Base-by-base conservation (phyloP, 768 basidiomycete species). In the Boletus rubropictus region DNA sequence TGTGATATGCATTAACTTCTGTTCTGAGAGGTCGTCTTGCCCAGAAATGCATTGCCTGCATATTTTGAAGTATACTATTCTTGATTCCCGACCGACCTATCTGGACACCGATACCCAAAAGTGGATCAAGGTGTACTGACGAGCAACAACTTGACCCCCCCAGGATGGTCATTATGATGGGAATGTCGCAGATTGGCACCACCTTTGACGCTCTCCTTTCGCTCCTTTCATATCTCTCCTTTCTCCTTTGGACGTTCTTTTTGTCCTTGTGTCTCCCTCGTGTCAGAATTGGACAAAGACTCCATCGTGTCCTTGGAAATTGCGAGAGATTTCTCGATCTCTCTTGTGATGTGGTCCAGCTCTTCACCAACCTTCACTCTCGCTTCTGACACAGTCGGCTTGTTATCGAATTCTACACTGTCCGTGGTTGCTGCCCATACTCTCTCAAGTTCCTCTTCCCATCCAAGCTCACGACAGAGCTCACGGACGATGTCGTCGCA, bases 381-480 rank as follows among this genome's bases (percentile, higher is more conserved):
- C 18, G 34, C 33, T 25, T 51, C 52, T n/a, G 47, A 31, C 33
- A n/a, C 37, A 36, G 34, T 42, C n/a, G 10, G 14, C 18, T 44
- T 38, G 12, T 42, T 47, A 15, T 53, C 53, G 1, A 18, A 39
- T 24, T 65, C 67, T 1, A 67, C 46, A 33, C 53, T 58, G n/a
- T 58, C 53, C 21, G 42, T 65, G 14, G 84, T 84, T 53, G 68
- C 71, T 15, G 64, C 70, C 85, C 84, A 86, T 14, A 74, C 61
- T 17, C 58, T 60, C 37, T 73, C 66, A 24, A 87, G 66, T 46
- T 85, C 84, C 5, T 78, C 72, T 43, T 75, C 72, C 90, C 91
- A 93, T 4, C 86, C 88, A 11, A 94, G 74, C 53, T 79, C 78
- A 50, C 69, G 68, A 56, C 79, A 82, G 15, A 92, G 69, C 43